Conservation (phyloP, 768 basidiomycete genomes). For the Mycena galopus region DNA sequence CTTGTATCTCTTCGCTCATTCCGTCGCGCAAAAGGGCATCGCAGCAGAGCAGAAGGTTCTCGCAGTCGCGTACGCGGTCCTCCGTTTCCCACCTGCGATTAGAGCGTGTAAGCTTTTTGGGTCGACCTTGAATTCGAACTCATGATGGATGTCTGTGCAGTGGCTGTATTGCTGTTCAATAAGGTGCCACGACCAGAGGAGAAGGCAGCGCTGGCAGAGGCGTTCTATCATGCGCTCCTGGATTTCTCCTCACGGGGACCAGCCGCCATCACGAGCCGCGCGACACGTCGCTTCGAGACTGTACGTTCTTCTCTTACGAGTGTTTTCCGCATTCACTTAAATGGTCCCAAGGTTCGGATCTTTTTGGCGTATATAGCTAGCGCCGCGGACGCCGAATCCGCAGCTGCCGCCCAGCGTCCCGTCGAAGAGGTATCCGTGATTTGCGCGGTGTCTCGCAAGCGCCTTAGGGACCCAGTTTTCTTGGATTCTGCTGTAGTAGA, state of each 20-base stretch:
- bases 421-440: conserved; percentile 40
- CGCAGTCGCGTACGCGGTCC: conserved; percentile 37
- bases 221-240: conserved; percentile 39
- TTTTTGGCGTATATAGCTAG: conserved; percentile 32
- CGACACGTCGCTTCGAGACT: conserved; percentile 36
- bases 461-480: conserved; percentile 39
- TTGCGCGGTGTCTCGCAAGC: conserved; percentile 41
- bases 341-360: conserved; percentile 32
- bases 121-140: neutral
- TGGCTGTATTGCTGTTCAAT: conserved; percentile 42
- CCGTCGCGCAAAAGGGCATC: conserved; percentile 35
- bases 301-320: neutral
- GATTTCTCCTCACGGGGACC: conserved; percentile 39
- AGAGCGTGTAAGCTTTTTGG: conserved; percentile 37
- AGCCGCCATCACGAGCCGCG: conserved; percentile 27
- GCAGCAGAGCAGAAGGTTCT: conserved; percentile 38
- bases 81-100: conserved; percentile 45
- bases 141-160: conserved; percentile 25
- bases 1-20: conserved; percentile 42
- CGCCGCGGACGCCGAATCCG: conserved; percentile 12
- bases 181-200: conserved; percentile 37
- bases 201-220: conserved; percentile 41
- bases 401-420: conserved; percentile 2
- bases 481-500: conserved; percentile 37
- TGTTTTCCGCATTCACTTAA: neutral